A percentile compares a stretch with the other conserved stretches of the same genome.
Evolutionary conservation across 2,329 filamentous ascomycete genomes (phyloP).

Genomic region (Fusarium marasasianum): DNA sequence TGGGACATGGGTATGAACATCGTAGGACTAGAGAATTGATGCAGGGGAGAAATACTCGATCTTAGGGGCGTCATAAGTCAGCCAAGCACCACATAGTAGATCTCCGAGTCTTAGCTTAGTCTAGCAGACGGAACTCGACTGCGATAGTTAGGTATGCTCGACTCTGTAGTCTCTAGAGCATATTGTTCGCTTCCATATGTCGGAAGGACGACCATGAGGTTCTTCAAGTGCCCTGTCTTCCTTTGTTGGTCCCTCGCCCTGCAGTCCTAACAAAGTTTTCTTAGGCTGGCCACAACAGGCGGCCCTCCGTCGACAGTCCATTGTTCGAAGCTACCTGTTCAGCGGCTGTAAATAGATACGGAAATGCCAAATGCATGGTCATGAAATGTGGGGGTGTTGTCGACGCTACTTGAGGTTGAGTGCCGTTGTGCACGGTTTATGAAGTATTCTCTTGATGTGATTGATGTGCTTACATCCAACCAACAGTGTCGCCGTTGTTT

Average conservation of each 20-base stretch:
- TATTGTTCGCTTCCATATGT: background rate
- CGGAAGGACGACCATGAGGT: background rate
- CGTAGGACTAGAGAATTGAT: conserved; percentile 14
- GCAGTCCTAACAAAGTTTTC: conserved; percentile 3
- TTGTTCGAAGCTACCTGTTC: background rate
- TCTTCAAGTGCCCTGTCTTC: conserved; percentile 2
- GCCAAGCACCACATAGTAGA: background rate
- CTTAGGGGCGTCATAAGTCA: background rate
- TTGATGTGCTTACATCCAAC: background rate
- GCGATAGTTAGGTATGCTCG: background rate
- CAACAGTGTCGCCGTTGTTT: conserved; percentile 21
- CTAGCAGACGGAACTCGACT: background rate
- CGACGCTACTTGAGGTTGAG: conserved; percentile 13
- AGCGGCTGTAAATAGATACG: background rate
- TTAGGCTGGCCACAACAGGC: conserved; percentile 1
- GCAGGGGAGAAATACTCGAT: conserved; percentile 22
- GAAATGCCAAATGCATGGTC: conserved; percentile 1
- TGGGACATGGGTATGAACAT: conserved; percentile 8
- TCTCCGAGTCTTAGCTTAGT: background rate
- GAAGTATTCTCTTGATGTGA: conserved; percentile 12
- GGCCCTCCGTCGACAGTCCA: background rate
- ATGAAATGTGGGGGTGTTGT: conserved; percentile 5
- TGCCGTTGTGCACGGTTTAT: background rate
- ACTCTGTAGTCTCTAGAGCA: background rate
- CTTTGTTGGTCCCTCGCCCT: conserved; percentile 19